Conservation (phyloP, 345 rosid species). For the Orychophragmus violaceus region DNA sequence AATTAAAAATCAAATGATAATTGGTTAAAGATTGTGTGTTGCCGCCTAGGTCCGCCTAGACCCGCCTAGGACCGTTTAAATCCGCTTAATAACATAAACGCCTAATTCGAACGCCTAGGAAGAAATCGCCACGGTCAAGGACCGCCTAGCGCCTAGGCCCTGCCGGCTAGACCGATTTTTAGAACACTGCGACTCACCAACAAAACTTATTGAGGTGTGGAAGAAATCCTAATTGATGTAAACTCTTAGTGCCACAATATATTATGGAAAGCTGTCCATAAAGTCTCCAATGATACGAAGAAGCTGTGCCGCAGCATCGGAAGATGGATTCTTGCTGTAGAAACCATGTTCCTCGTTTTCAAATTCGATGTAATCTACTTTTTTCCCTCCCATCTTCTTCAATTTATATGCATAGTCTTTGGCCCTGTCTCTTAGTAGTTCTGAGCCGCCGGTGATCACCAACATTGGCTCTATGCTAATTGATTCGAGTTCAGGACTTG, state of each 20-base stretch:
- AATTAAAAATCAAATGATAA: no score
- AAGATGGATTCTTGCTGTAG: constrained; percentile 53
- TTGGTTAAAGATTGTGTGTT: no score
- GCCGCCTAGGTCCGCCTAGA: no score
- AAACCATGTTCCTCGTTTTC: constrained; percentile 66
- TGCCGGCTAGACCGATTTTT: no score
- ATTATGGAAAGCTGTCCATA: constrained; percentile 33
- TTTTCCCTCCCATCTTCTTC: constrained; percentile 45
- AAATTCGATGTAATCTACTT: constrained; percentile 48
- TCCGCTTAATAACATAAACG: no score
- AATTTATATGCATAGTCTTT: constrained; percentile 57
- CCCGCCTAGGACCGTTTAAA: no score
- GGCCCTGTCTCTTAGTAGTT: constrained; percentile 64
- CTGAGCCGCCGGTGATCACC: constrained; percentile 57
- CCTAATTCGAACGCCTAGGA: no score
- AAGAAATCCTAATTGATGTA: neutral
- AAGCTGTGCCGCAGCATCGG: constrained; percentile 35
- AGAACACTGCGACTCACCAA: constrained; percentile 9
- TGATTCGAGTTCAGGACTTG: constrained; percentile 42
- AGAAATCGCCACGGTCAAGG: no score
- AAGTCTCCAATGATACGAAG: constrained; percentile 39
- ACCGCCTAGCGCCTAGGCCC: no score
- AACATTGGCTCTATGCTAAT: constrained; percentile 49
- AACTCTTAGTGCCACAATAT: constrained; percentile 12
- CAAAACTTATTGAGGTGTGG: neutral